Conservation (phyloP, 2,329 filamentous ascomycete species). For the Exophiala oligosperma region DNA sequence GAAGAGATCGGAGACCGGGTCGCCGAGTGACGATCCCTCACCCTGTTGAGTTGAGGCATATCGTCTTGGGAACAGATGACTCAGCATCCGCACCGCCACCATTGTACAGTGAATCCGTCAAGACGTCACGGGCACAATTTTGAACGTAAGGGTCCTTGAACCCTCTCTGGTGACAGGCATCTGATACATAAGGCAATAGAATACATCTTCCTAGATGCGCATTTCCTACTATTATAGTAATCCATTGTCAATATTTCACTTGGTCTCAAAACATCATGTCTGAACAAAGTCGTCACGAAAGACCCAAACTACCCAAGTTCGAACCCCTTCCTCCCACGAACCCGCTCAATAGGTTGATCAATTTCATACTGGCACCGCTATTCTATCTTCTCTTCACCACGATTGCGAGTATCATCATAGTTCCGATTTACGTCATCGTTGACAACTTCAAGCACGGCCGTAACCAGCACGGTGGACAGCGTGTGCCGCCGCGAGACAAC, state of each 20-base stretch:
- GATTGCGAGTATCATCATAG: constrained; percentile 17
- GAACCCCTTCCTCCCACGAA: constrained; percentile 18
- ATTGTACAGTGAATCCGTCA: too few relatives aligned
- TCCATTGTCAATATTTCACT: not conserved
- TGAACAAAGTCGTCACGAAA: not conserved
- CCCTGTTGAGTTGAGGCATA: too few relatives aligned
- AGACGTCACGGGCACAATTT: not conserved
- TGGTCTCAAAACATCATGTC: not conserved
- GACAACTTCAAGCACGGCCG: constrained; percentile 22
- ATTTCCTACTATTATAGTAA: not conserved
- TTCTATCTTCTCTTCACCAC: constrained; percentile 24
- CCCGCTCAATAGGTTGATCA: constrained; percentile 20
- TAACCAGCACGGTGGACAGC: constrained; percentile 3
- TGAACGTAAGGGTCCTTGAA: too few relatives aligned
- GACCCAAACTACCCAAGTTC: constrained; percentile 18
- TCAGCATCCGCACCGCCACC: too few relatives aligned
- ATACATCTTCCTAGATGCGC: not conserved
- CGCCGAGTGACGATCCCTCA: too few relatives aligned
- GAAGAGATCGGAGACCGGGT: too few relatives aligned
- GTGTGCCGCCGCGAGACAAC: not conserved
- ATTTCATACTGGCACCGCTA: constrained; percentile 17
- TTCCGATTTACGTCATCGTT: constrained; percentile 21
- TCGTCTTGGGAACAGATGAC: too few relatives aligned
- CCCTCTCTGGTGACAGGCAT: not conserved
- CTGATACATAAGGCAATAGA: not conserved